Percentiles rank a stretch among this genome's conserved stretches.
These are phyloP conservation scores for Harringtonia aguacate DNA, from an alignment of 2,329 filamentous ascomycete genomes.

Conservation along the genomic window DNA sequence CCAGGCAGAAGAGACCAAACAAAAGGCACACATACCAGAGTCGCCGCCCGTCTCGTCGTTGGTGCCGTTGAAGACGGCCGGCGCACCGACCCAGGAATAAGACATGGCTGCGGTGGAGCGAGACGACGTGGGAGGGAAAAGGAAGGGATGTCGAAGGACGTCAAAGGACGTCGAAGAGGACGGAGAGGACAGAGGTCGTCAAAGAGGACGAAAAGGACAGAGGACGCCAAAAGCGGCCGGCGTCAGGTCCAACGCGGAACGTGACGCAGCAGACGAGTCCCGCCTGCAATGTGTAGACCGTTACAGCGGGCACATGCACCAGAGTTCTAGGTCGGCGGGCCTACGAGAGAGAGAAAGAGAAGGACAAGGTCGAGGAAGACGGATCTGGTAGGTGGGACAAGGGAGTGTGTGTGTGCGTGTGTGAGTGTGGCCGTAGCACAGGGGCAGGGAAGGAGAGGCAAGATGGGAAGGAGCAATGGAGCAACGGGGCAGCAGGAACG, in stretches of 20 bases:
- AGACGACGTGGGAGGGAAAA: not conserved
- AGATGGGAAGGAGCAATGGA: not conserved
- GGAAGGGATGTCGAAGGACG: not conserved
- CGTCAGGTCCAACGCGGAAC: too few species aligned
- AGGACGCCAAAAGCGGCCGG: too few species aligned
- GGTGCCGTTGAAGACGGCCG: slow-evolving; percentile 52
- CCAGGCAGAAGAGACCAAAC: not conserved
- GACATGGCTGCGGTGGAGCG: slow-evolving; percentile 32
- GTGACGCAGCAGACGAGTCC: too few species aligned
- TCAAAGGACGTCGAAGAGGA: not conserved
- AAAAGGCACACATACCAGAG: slow-evolving; percentile 50
- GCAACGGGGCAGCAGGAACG: not conserved
- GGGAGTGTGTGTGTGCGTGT: too few species aligned
- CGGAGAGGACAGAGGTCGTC: not conserved
- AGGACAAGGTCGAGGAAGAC: too few species aligned
- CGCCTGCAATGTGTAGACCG: too few species aligned
- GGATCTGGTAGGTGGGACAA: too few species aligned
- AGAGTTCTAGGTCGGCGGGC: too few species aligned
- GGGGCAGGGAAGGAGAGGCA: not conserved
- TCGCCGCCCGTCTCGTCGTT: slow-evolving; percentile 59
- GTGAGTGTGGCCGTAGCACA: too few species aligned
- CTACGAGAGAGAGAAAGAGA: too few species aligned
- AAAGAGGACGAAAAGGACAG: not conserved
- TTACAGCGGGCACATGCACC: too few species aligned
- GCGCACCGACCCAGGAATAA: slow-evolving; percentile 48